A percentile compares a stretch with the other conserved stretches of the same genome.
phyloP scores from a whole-genome alignment of 2,329 filamentous ascomycete species.

The Pseudocercospora vitis region DNA sequence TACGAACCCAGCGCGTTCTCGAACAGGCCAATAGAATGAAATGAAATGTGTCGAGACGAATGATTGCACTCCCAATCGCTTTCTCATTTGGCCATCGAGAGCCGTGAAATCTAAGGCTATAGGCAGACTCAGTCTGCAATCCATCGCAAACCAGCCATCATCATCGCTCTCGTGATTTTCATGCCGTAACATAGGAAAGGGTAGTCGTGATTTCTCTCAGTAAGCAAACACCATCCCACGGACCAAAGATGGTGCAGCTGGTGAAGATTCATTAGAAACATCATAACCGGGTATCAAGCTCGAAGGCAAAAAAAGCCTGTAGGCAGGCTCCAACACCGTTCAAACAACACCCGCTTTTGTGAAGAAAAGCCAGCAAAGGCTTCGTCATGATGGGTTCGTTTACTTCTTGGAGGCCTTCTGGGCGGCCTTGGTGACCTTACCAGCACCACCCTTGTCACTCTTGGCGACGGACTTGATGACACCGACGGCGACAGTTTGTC shows the following conservation, averaged over 20 bases:
- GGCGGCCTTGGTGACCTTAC: conserved; percentile 54
- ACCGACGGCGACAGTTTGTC: conserved; percentile 63
- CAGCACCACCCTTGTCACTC: conserved; percentile 49
- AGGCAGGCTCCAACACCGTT: conserved; percentile 25
- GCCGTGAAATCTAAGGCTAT: conserved; percentile 34
- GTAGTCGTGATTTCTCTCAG: conserved; percentile 27
- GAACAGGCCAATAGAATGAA: too few relatives aligned
- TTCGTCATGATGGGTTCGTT: conserved; percentile 19
- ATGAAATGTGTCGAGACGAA: neutral
- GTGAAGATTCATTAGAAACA: conserved; percentile 19
- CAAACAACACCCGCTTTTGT: conserved; percentile 29
- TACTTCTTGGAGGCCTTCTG: conserved; percentile 44
- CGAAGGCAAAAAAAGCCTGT: conserved; percentile 25
- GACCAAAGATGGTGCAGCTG: conserved; percentile 29
- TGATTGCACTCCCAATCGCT: conserved; percentile 21
- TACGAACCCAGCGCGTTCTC: too few relatives aligned
- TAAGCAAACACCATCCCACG: conserved; percentile 26
- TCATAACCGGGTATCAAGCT: conserved; percentile 23
- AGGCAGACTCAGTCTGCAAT: conserved; percentile 31
- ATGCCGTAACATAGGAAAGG: conserved; percentile 35
- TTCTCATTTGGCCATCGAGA: conserved; percentile 18
- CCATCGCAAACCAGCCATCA: conserved; percentile 31
- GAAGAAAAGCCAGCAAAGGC: conserved; percentile 22
- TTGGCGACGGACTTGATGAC: conserved; percentile 43
- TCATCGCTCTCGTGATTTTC: conserved; percentile 36